These are phyloP conservation scores for Xylariaceae sp. DNA, from an alignment of 2,329 filamentous ascomycete species.

Conservation along the genomic window DNA sequence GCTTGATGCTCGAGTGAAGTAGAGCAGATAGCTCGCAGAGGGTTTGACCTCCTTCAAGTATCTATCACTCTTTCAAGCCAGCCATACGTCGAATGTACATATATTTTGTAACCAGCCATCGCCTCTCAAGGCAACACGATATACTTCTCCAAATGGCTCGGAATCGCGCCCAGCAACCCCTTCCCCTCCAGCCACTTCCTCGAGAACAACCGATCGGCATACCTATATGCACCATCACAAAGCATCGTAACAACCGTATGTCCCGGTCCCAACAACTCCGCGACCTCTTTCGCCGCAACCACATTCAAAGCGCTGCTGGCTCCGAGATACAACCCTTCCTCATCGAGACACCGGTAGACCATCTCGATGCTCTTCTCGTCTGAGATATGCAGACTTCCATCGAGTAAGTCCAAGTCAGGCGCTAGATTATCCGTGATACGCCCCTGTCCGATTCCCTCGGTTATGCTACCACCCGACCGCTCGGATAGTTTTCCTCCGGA, in stretches of 20 bases:
- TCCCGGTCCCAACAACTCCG: constrained; percentile 81
- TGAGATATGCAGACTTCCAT: constrained; percentile 77
- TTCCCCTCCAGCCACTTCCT: constrained; percentile 86
- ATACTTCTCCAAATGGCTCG: constrained; percentile 83
- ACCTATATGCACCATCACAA: constrained; percentile 95
- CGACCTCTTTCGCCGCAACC: constrained; percentile 89
- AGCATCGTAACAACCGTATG: constrained; percentile 91
- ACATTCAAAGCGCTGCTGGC: constrained; percentile 94
- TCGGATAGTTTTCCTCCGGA: constrained; percentile 82
- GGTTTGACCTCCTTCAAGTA: too few species aligned
- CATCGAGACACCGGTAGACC: constrained; percentile 94
- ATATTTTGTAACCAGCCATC: too few species aligned
- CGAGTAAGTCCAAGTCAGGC: constrained; percentile 78
- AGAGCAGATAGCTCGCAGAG: too few species aligned
- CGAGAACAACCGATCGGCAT: constrained; percentile 90
- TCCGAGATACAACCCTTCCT: constrained; percentile 92
- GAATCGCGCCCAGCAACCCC: constrained; percentile 75
- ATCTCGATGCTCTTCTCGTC: constrained; percentile 96
- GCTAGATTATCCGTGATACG: constrained; percentile 91
- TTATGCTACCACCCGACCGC: constrained; percentile 81
- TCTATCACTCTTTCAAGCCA: too few species aligned
- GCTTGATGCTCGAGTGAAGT: too few species aligned
- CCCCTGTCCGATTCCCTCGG: constrained; percentile 95
- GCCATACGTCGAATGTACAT: neutral
- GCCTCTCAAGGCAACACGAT: constrained; percentile 74